Conservation (phyloP, 305 asterid genomes). For the Fraxinus sp. region DNA sequence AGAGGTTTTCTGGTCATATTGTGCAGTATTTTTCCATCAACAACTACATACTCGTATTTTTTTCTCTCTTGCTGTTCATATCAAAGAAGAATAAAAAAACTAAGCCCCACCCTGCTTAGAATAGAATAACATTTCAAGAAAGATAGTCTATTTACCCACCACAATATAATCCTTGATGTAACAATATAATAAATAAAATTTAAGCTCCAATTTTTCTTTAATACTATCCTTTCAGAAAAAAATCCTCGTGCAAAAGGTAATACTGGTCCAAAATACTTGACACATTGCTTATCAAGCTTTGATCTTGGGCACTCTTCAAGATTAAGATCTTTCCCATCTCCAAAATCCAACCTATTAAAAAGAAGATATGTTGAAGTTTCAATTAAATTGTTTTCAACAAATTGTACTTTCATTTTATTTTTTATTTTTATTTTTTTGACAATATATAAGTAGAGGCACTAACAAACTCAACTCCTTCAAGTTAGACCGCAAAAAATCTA, state of each 20-base stretch:
- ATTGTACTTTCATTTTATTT: too few relatives aligned
- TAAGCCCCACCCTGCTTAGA: too few relatives aligned
- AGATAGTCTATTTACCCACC: too few relatives aligned
- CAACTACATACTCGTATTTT: conserved; percentile 37
- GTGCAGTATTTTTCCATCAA: conserved; percentile 40
- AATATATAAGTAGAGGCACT: too few relatives aligned
- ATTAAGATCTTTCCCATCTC: conserved; percentile 79
- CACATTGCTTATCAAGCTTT: conserved; percentile 68
- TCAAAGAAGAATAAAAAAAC: not conserved
- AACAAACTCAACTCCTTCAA: not conserved
- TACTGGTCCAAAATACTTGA: conserved; percentile 87
- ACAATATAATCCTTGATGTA: too few relatives aligned
- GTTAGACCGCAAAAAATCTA: not conserved
- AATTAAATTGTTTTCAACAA: not conserved
- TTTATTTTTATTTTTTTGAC: too few relatives aligned
- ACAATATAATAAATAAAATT: too few relatives aligned
- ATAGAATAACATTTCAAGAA: too few relatives aligned
- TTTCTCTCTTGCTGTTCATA: conserved; percentile 50
- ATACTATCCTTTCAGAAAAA: conserved; percentile 18
- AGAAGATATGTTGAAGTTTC: conserved; percentile 7
- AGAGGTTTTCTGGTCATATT: conserved; percentile 37
- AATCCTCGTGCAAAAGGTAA: not conserved
- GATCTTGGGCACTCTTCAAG: conserved; percentile 63
- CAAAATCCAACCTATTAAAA: conserved; percentile 75
- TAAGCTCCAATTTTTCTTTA: not conserved